A percentile compares a stretch with the other conserved stretches of the same genome.
These are phyloP conservation scores for Abelmoschus esculentus DNA, from an alignment of 345 rosid genomes.

Conservation along the genomic window DNA sequence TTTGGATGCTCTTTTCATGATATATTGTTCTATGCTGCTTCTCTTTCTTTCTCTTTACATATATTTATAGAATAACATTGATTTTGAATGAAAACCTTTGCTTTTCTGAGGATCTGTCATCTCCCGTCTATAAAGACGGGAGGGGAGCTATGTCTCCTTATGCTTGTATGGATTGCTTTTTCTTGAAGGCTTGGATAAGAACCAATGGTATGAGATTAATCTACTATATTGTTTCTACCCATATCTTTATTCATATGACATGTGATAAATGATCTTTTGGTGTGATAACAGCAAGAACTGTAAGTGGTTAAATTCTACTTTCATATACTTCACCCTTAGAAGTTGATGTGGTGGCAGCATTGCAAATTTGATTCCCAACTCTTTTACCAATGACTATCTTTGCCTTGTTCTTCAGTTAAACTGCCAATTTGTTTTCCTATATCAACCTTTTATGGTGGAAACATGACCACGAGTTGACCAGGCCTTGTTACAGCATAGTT, in stretches of 20 bases:
- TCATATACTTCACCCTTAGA: no score
- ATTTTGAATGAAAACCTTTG: not conserved
- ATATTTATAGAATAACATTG: no score
- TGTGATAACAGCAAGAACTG: no score
- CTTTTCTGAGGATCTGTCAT: not conserved
- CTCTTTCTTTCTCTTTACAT: not conserved
- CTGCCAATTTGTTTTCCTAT: no score
- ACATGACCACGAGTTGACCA: no score
- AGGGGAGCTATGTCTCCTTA: not conserved
- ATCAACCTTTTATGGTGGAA: no score
- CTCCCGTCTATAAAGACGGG: not conserved
- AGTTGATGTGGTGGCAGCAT: no score
- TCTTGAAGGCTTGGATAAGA: not conserved
- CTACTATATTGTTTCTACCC: not conserved
- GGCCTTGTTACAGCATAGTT: not conserved
- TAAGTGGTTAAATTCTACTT: no score
- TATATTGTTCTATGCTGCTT: not conserved
- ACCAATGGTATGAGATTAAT: not conserved
- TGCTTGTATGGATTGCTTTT: not conserved
- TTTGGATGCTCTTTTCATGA: not conserved
- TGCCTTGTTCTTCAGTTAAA: no score
- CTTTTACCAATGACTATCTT: no score
- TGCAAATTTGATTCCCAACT: no score
- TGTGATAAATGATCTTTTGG: not conserved
- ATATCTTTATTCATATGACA: not conserved